phyloP scores from a whole-genome alignment of 1,284 basidiomycete species.

The Fomitopsis betulina region DNA sequence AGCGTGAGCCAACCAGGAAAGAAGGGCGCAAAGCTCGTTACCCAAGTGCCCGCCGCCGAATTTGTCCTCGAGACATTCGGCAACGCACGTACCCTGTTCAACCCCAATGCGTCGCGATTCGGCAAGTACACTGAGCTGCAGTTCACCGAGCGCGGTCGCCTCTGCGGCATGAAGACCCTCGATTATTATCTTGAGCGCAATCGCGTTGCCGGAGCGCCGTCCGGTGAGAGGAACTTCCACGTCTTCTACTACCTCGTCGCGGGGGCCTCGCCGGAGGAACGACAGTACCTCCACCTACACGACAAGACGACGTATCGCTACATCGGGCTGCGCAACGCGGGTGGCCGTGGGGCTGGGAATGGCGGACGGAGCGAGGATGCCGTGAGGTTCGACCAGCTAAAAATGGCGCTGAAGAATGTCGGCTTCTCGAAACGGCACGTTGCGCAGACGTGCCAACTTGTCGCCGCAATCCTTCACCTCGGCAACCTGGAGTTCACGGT shows the following conservation, averaged over 20 bases:
- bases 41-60: conserved; percentile 88
- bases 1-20: conserved; percentile 88
- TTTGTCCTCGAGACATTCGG: conserved; percentile 95
- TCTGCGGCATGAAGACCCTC: conserved; percentile 90
- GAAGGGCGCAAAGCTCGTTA: conserved; percentile 85
- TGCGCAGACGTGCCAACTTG: conserved; percentile 90
- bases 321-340: conserved; percentile 61
- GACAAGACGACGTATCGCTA: conserved; percentile 82
- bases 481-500: conserved; percentile 94
- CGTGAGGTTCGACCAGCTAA: conserved; percentile 85
- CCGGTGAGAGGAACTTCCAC: conserved; percentile 93
- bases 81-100: conserved; percentile 85
- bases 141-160: conserved; percentile 85
- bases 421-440: conserved; percentile 92
- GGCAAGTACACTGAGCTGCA: conserved; percentile 95
- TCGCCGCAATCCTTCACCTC: conserved; percentile 93
- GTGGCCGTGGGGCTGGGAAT: conserved; percentile 15
- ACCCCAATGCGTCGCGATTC: conserved; percentile 88
- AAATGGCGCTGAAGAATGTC: conserved; percentile 88
- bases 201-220: conserved; percentile 75
- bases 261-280: conserved; percentile 85
- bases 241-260: conserved; percentile 95
- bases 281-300: conserved; percentile 79
- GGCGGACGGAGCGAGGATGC: conserved; percentile 68
- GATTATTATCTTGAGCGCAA: conserved; percentile 96